Base-by-base conservation (phyloP, 805 yeast species). In the Kazachstania africana region DNA sequence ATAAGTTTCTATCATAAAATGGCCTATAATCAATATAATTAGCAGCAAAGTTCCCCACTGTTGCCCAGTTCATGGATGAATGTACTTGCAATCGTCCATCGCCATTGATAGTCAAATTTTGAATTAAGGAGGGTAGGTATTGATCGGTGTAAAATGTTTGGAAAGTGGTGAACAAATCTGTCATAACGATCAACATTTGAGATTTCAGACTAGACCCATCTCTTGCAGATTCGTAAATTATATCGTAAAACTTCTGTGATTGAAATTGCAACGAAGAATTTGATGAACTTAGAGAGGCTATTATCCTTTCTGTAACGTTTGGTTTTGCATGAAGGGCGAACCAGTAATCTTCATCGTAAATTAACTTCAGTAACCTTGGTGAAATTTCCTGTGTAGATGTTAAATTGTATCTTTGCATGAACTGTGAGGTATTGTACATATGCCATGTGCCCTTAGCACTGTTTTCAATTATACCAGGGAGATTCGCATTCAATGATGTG, bases 311-410 rank as follows among this genome's bases (percentile, higher is more conserved):
- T 3, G 73, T 59, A 0, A 78, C 69, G 42, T 70, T 65, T 9
- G 25, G 62, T 12, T 48, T 43, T 16, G 78, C 67, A 41, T 71
- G 67, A 20, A 77, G 57, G 1, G 77, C 68, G 9, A 68, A 64
- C 88, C 88, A 79, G 43, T 64, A 75, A 14, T 65, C 44, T 49
- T 75, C 70, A 32, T 66, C 66, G 43, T 68, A 72, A 4, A 79
- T 65, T 30, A 55, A 53, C 16, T 62, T 39, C 26, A 50, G 26
- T 16, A 75, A 46, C 40, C 68, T 66, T 3, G 59, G 60, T 19
- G 48, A 38, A 6, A 55, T 31, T 4, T 38, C 29, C 37, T 43
- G 34, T n/a, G 22, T 15, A 38, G 42, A 27, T 32, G 46, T 40
- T 4, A 37, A 17, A 15, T 39, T 26, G 16, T 37, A 44, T 6